Base-by-base conservation (phyloP, 805 yeast genomes). In the Cyberlindnera sargentensis region DNA sequence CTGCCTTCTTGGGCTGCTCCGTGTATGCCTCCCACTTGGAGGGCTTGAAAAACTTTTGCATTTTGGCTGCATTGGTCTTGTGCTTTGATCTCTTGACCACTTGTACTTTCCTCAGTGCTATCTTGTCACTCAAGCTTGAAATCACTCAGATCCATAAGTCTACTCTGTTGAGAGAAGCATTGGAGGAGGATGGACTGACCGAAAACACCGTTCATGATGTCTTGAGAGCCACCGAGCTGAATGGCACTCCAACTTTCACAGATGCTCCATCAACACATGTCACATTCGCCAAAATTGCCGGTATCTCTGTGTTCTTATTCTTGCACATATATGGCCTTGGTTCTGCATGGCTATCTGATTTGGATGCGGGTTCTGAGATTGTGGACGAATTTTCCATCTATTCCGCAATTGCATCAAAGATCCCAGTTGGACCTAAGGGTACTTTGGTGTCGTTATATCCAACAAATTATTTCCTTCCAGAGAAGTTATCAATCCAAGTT, bases 101-200 rank as follows among this genome's bases (percentile, higher is more conserved):
- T 23, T 77, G 78, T 56, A 86, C 96, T 2, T 89, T 89, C 62
- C 90, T 75, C 62, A 71, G 95, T 10, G 89, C 96, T 4, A 76
- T 87, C 43, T 74, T 91, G 52, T 80, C 95, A 3, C 73, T 91
- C 62, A 91, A 91, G 66, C 80, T 91, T 37, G 96, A 93, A 64
- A 87, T 91, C 62, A 80, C 79, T 60, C 72, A 85, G 47, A 93
- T 93, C 44, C 87, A 90, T 64, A 79, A 87, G 51, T 84, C 88
- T 38, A 80, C 86, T 46, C 77, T 79, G 43, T 75, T 89, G 59
- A 81, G 83, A 59, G 80, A 78, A 49, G 88, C 86, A 28, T 71
- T 91, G 50, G 93, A 90, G 67, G 99, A 91, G 61, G 99, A 91
- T 58, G 98, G 99, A 26, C 76, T 91, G 31, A 74, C 84, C 36